These are phyloP conservation scores for Neurospora sp. DNA, from an alignment of 495 filamentous ascomycete genomes.

Conservation along the genomic window DNA sequence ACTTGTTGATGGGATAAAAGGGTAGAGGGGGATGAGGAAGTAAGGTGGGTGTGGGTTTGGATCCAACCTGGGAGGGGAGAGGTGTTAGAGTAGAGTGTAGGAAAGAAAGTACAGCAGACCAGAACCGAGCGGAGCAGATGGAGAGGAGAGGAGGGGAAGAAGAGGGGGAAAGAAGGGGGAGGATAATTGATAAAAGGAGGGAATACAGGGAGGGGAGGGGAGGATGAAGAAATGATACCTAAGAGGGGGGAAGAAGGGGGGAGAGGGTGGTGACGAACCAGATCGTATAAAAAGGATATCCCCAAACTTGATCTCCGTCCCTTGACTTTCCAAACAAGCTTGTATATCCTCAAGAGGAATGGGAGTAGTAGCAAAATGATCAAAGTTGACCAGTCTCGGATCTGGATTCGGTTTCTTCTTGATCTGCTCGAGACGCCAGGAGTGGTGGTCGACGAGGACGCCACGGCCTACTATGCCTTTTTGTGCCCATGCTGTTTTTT, in stretches of 20 bases:
- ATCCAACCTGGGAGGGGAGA: constrained; percentile 31
- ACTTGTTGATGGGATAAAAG: constrained; percentile 19
- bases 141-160: not conserved
- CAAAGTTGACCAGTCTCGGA: constrained; percentile 12
- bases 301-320: constrained; percentile 38
- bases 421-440: constrained; percentile 30
- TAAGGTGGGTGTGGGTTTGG: constrained; percentile 14
- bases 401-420: not conserved
- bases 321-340: constrained; percentile 33
- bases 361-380: constrained; percentile 29
- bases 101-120: not conserved
- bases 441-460: constrained; percentile 47
- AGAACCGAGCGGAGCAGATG: not conserved
- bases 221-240: too few relatives aligned
- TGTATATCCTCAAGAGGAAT: constrained; percentile 38
- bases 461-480: constrained; percentile 49
- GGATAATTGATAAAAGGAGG: not conserved
- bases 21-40: constrained; percentile 15
- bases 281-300: constrained; percentile 46
- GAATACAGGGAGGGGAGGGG: too few relatives aligned
- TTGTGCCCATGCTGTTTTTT: constrained; percentile 26
- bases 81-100: not conserved
- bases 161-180: not conserved
- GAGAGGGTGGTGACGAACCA: constrained; percentile 12
- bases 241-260: not conserved